Evolutionary conservation across 192 early-diverging fungal genomes (phyloP).

Genomic region (Linnemannia exigua): DNA sequence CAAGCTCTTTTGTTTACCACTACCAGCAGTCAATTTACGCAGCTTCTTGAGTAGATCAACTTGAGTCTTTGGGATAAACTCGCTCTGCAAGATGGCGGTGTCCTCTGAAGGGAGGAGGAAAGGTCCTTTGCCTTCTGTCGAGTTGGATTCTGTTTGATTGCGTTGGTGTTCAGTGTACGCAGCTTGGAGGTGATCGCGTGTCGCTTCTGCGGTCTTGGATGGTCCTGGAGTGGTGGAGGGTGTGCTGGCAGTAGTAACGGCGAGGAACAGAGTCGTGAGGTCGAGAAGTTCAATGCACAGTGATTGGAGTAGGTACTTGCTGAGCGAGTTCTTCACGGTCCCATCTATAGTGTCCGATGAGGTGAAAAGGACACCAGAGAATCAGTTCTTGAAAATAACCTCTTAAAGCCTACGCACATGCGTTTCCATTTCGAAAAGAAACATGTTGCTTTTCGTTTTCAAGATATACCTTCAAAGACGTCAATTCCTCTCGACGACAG

Average conservation of each 20-base stretch:
- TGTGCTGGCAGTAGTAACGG: background rate
- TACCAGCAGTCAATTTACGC: conserved; percentile 34
- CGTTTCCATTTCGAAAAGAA: background rate
- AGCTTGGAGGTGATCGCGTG: background rate
- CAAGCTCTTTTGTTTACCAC: conserved; percentile 47
- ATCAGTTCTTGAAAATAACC: too few relatives aligned
- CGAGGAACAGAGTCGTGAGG: background rate
- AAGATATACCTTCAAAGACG: conserved; percentile 37
- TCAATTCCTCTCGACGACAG: conserved; percentile 35
- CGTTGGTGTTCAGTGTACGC: background rate
- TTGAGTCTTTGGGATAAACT: conserved; percentile 4
- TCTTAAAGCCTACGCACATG: too few relatives aligned
- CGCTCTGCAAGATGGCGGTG: background rate
- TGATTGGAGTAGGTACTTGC: conserved; percentile 50
- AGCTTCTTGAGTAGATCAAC: conserved; percentile 19
- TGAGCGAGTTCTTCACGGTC: conserved; percentile 38
- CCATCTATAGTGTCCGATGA: conserved; percentile 3
- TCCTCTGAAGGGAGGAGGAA: conserved; percentile 23
- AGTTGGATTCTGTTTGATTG: background rate
- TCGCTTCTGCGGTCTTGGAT: background rate
- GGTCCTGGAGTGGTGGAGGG: too few relatives aligned
- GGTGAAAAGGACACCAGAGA: too few relatives aligned
- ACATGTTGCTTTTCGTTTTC: background rate
- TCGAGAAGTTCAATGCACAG: conserved; percentile 34
- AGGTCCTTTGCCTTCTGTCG: background rate